Percentiles rank a stretch among this genome's conserved stretches.
phyloP scores from a whole-genome alignment of 352 stramenopile genomes.

The Saprolegnia diclina region DNA sequence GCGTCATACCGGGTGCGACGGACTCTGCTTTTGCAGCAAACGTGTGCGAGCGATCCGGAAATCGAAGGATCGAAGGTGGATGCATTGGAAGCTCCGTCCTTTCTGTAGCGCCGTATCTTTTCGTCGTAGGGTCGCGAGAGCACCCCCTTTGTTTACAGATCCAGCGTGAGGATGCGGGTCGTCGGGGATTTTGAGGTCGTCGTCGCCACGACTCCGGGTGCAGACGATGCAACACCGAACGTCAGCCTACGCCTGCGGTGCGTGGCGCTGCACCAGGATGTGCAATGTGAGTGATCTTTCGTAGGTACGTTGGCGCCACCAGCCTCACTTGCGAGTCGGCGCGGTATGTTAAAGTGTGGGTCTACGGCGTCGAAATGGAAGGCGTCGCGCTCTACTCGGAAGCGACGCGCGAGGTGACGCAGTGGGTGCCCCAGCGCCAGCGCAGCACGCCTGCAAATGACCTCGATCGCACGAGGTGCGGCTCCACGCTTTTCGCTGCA shows the following conservation, averaged over 20 bases:
- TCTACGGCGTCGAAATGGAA: not conserved
- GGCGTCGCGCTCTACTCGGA: not conserved
- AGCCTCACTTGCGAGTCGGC: not conserved
- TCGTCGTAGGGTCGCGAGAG: not conserved
- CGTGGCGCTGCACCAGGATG: not conserved
- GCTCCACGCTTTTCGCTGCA: too few species aligned
- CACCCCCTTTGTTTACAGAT: not conserved
- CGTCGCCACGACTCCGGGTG: not conserved
- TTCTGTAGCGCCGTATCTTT: not conserved
- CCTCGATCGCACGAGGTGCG: too few species aligned
- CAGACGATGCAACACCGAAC: not conserved
- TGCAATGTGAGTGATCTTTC: not conserved
- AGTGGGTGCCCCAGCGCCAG: not conserved
- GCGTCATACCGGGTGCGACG: too few species aligned
- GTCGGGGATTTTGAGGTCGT: not conserved
- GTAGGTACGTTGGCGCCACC: not conserved
- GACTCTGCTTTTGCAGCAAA: too few species aligned
- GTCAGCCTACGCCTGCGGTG: not conserved
- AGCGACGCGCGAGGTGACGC: not conserved
- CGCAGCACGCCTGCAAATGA: too few species aligned
- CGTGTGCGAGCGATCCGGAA: too few species aligned
- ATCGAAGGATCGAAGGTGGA: too few species aligned
- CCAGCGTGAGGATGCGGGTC: not conserved
- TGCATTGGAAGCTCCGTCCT: too few species aligned
- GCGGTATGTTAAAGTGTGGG: not conserved